Conservation (phyloP, 345 rosid genomes). For the Bruguiera parviflora region DNA sequence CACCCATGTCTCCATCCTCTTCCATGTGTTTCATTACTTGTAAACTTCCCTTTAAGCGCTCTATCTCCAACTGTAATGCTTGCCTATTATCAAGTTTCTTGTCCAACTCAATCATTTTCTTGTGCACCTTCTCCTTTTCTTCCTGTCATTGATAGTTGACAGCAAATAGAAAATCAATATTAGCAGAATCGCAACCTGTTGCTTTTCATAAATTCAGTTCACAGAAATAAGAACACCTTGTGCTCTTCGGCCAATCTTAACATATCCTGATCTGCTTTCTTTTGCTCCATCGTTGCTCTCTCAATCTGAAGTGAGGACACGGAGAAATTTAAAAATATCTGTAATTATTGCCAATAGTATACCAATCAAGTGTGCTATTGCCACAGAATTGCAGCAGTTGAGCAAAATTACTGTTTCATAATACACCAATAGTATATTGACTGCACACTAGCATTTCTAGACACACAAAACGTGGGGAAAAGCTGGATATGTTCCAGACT, state of each 20-base stretch:
- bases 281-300: slow-evolving; percentile 69
- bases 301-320: slow-evolving; percentile 42
- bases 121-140: slow-evolving; percentile 54
- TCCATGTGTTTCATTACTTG: slow-evolving; percentile 65
- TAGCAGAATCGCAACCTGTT: not conserved
- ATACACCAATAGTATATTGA: too few relatives aligned
- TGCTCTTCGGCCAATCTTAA: slow-evolving; percentile 60
- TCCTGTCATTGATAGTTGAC: slow-evolving; percentile 38
- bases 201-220: not conserved
- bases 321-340: not conserved
- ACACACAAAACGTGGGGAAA: too few relatives aligned
- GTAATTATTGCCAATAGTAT: not conserved
- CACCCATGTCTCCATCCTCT: slow-evolving; percentile 44
- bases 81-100: slow-evolving; percentile 56
- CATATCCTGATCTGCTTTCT: slow-evolving; percentile 53
- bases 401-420: too few relatives aligned
- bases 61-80: slow-evolving; percentile 69
- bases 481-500: too few relatives aligned
- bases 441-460: too few relatives aligned
- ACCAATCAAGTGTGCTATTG: too few relatives aligned
- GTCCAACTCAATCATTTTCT: slow-evolving; percentile 48
- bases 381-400: too few relatives aligned
- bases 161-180: slow-evolving; percentile 2
- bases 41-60: slow-evolving; percentile 57
- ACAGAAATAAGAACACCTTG: slow-evolving; percentile 35